These are phyloP conservation scores for Plasmodium blacklocki DNA, from an alignment of 169 alveolate species.

Conservation along the genomic window DNA sequence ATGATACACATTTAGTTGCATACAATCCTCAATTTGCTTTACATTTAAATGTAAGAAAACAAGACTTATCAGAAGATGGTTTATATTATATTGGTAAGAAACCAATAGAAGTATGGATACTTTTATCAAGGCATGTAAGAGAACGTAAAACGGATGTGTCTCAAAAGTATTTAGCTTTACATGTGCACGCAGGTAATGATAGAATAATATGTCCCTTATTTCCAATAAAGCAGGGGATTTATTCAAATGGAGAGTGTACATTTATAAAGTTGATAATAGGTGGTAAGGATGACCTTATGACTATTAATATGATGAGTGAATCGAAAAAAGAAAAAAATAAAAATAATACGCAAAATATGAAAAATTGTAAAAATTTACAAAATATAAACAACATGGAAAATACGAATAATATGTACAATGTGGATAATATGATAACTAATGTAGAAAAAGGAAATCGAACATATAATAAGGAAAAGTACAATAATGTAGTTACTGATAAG, in stretches of 20 bases:
- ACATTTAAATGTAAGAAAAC: constrained; percentile 48
- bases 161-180: constrained; percentile 85
- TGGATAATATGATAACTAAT: background rate
- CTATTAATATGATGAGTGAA: background rate
- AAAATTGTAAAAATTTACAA: background rate
- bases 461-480: no score
- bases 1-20: constrained; percentile 88
- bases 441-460: no score
- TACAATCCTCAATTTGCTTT: constrained; percentile 89
- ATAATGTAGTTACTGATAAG: no score
- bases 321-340: background rate
- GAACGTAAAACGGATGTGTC: constrained; percentile 78
- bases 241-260: constrained; percentile 88
- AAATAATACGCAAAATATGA: background rate
- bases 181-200: constrained; percentile 79
- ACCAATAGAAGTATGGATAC: constrained; percentile 83
- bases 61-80: constrained; percentile 70
- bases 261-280: constrained; percentile 81
- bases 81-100: constrained; percentile 61
- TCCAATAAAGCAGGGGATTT: constrained; percentile 87
- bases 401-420: background rate
- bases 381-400: background rate
- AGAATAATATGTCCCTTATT: constrained; percentile 84
- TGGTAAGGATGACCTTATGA: constrained; percentile 27
- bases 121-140: constrained; percentile 83